Base-by-base conservation (phyloP, 768 basidiomycete genomes). In the Sarcodon sp. region DNA sequence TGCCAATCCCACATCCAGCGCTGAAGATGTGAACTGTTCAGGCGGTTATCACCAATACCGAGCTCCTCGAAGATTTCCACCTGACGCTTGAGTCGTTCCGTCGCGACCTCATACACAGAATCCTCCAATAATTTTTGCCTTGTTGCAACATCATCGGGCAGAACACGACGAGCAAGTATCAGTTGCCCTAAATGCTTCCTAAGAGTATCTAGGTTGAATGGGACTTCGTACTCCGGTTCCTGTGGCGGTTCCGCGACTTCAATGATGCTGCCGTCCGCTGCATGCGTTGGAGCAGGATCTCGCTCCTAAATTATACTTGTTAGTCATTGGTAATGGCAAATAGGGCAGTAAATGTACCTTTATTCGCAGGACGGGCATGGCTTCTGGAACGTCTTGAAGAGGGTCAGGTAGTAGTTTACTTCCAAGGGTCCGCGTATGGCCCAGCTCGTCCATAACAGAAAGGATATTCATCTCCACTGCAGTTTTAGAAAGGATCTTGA, bases 1-100 rank as follows among this genome's bases (percentile, higher is more conserved):
- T 90, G 83, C 90, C 90, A 94, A 6, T 76, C 66, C 83, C 84
- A 89, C 86, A 94, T 88, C 84, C 83, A 85, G 36, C 65, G 61
- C 53, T 80, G 79, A 21, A 93, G 65, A 53, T 77, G 72, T 12
- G 66, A 65, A 31, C 67, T 63, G 39, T 66, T 68, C 46, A 79
- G 64, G 7, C 65, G 64, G 15, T 63, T 64, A 50, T 66, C 69
- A 27, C 61, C 71, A 18, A 87, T 54, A 11, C 82, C 81, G 13
- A 83, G 67, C 31, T 72, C 66, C 5, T 75, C 69, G 46, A 89
- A 72, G 1, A 71, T 45, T 49, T 80, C 71, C 7, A 72, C 65
- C 56, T 88, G 77, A 48, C 80, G 76, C 59, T 75, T 70, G 51
- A 87, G 68, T 8, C 85, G 78, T 55, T 80, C 76, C 2, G 77